A percentile compares a stretch with the other conserved stretches of the same genome.
Evolutionary conservation across 2,329 filamentous ascomycete species (phyloP).

Genomic region (Sclerotinia trifoliorum): DNA sequence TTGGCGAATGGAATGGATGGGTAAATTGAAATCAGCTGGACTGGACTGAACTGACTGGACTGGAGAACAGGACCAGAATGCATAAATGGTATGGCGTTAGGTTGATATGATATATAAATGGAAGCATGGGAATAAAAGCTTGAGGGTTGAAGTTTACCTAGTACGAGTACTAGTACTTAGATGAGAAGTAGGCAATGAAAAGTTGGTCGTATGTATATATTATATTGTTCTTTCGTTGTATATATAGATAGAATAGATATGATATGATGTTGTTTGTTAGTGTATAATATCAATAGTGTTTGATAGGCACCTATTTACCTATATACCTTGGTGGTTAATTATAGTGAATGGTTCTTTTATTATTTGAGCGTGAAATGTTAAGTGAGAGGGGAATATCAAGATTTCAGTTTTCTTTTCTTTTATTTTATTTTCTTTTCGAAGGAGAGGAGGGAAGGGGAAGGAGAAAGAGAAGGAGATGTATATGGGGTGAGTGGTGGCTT

Average conservation of each 20-base stretch:
- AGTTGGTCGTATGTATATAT: background rate
- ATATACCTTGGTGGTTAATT: no score
- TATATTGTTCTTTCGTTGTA: background rate
- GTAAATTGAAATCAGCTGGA: background rate
- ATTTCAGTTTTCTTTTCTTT: no score
- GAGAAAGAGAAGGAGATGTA: no score
- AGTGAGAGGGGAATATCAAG: no score
- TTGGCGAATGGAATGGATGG: slow-evolving; percentile 5
- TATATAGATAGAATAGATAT: background rate
- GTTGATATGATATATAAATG: slow-evolving; percentile 1
- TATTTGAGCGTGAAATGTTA: no score
- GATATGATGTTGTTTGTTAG: background rate
- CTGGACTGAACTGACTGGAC: background rate
- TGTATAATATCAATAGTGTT: background rate
- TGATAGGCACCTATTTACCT: no score
- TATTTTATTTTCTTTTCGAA: no score
- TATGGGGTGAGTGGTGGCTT: no score
- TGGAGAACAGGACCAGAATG: background rate
- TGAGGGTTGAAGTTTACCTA: no score
- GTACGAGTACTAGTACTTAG: background rate
- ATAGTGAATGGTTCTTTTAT: no score
- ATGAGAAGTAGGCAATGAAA: background rate
- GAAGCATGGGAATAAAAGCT: background rate
- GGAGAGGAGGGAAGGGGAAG: no score
- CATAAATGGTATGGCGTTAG: slow-evolving; percentile 10